phyloP scores from a whole-genome alignment of 306 rosid genomes.

The Cicer pinnatifidum region DNA sequence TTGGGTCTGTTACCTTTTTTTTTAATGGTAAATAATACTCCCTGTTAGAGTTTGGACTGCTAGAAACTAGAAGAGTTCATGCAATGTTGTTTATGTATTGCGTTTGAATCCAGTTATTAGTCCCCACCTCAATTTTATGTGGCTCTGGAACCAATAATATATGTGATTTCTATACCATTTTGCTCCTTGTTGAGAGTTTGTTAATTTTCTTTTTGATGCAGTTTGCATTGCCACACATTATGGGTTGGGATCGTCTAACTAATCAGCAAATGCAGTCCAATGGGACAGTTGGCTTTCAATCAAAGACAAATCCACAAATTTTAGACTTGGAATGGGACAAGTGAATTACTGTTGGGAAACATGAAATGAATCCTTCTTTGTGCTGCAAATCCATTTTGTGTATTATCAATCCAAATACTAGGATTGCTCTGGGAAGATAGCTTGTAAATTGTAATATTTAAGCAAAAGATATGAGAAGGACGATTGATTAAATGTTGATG shows the following conservation, averaged over 20 bases:
- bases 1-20: not conserved
- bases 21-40: not conserved
- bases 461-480: constrained; percentile 16
- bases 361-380: constrained; percentile 42
- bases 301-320: constrained; percentile 46
- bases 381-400: constrained; percentile 37
- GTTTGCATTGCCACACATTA: constrained; percentile 88
- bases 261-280: constrained; percentile 49
- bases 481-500: constrained; percentile 26
- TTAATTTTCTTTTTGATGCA: constrained; percentile 45
- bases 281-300: constrained; percentile 37
- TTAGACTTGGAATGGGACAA: constrained; percentile 80
- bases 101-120: constrained; percentile 21
- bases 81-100: constrained; percentile 2
- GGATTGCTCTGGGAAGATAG: constrained; percentile 33
- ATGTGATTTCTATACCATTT: not conserved
- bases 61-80: constrained; percentile 6
- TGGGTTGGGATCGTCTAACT: constrained; percentile 85
- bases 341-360: constrained; percentile 49
- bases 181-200: constrained; percentile 10
- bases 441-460: constrained; percentile 40
- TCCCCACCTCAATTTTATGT: not conserved
- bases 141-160: constrained; percentile 15
- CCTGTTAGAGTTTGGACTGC: not conserved
- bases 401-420: constrained; percentile 37